Percentiles rank a stretch among this genome's conserved stretches.
phyloP scores from a whole-genome alignment of 169 alveolate species.

The Plasmodium coatneyi region DNA sequence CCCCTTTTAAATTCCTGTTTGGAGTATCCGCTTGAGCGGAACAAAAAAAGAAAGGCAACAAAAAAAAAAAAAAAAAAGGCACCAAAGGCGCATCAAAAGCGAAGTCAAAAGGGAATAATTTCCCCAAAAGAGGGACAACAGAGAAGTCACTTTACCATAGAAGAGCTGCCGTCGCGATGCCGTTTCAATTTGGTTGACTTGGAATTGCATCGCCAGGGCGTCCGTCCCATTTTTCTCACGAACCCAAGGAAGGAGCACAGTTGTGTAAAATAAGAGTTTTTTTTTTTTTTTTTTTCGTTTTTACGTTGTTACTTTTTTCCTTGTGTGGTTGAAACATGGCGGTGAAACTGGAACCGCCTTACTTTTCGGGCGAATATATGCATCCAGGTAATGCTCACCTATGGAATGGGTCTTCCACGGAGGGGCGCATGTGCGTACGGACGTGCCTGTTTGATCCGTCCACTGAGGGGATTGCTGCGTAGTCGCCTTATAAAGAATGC shows the following conservation, averaged over 20 bases:
- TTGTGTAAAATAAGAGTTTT: neutral
- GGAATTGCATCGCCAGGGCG: neutral
- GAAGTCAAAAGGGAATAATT: neutral
- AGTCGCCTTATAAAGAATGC: neutral
- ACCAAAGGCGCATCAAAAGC: neutral
- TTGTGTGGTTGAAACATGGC: conserved; percentile 8
- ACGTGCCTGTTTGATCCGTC: neutral
- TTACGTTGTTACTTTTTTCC: neutral
- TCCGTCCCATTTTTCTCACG: neutral
- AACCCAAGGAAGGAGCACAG: neutral
- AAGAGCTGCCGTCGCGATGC: neutral
- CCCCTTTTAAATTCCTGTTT: neutral
- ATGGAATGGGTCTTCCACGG: neutral
- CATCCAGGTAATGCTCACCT: conserved; percentile 17
- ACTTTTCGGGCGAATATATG: conserved; percentile 9
- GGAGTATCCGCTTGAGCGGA: neutral
- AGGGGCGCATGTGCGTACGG: neutral
- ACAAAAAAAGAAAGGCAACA: neutral
- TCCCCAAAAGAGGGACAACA: neutral
- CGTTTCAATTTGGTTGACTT: neutral
- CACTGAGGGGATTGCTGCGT: neutral
- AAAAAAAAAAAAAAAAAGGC: too few species aligned
- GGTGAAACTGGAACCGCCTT: conserved; percentile 39
- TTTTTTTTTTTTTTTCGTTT: conserved; percentile 9
- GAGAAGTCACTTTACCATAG: neutral